phyloP scores from a whole-genome alignment of 768 basidiomycete species.

The Suillus spraguei region DNA sequence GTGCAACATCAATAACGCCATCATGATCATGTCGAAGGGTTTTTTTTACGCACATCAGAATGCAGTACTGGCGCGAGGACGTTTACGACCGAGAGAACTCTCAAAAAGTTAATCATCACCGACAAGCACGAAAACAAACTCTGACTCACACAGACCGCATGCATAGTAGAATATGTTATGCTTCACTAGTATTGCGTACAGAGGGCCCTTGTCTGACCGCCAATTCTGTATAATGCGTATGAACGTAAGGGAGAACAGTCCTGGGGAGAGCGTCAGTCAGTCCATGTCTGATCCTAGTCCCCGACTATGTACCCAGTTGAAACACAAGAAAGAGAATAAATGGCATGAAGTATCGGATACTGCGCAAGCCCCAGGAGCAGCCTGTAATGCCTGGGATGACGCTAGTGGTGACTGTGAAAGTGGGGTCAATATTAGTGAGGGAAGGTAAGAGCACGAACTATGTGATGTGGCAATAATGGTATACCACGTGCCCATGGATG shows the following conservation, averaged over 20 bases:
- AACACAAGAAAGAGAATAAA: not conserved
- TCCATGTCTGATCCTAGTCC: not conserved
- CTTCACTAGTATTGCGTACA: not conserved
- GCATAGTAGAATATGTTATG: not conserved
- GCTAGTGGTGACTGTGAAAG: not conserved
- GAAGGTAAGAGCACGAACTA: not conserved
- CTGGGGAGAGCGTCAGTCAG: not conserved
- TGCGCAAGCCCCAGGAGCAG: not conserved
- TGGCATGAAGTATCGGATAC: not conserved
- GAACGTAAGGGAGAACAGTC: not conserved
- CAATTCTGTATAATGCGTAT: not conserved
- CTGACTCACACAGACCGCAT: not conserved
- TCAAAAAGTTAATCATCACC: not conserved
- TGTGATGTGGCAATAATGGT: not conserved
- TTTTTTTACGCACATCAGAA: not conserved
- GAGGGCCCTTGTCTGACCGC: not conserved
- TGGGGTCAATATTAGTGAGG: not conserved
- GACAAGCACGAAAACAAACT: not conserved
- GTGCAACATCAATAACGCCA: not conserved
- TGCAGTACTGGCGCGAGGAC: not conserved
- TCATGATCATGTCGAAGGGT: not conserved
- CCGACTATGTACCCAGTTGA: not conserved
- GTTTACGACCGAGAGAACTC: not conserved
- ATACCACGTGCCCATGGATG: not conserved
- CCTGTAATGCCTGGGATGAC: not conserved